Percentiles rank a stretch among this genome's conserved stretches.
Conservation (phyloP, 164 flowering plant species). For the Sedum album region DNA sequence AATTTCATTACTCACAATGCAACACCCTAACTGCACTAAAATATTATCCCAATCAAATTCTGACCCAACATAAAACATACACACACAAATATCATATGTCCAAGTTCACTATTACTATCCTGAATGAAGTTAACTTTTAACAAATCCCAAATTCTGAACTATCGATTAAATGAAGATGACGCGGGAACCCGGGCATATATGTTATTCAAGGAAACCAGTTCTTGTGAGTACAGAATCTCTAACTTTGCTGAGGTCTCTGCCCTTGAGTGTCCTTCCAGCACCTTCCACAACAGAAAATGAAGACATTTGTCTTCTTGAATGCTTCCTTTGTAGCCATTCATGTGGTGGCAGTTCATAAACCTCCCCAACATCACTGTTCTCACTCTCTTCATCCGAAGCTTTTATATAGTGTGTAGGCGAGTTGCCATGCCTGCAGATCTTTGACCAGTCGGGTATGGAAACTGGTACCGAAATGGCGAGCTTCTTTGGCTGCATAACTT, state of each 20-base stretch:
- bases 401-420: conserved; percentile 16
- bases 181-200: neutral
- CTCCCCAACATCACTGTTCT: conserved; percentile 11
- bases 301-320: conserved; percentile 40
- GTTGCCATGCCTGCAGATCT: conserved; percentile 23
- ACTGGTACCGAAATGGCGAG: conserved; percentile 49
- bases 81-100: no score
- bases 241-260: conserved; percentile 57
- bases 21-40: no score
- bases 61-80: no score
- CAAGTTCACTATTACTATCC: no score
- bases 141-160: no score
- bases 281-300: conserved; percentile 67
- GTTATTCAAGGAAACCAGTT: conserved; percentile 54
- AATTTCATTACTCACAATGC: no score
- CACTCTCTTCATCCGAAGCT: conserved; percentile 6
- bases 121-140: no score
- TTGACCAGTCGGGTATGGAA: conserved; percentile 53
- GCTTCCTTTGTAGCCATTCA: conserved; percentile 38
- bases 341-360: conserved; percentile 39
- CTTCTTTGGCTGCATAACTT: conserved; percentile 12
- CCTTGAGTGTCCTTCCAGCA: conserved; percentile 60
- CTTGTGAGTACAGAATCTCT: conserved; percentile 51
- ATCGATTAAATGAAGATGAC: no score
- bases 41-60: no score